Evolutionary conservation across 2,329 filamentous ascomycete genomes (phyloP), one percentile per base, ranked within the genome.

Genomic region (Sphaerostilbella broomeana): DNA sequence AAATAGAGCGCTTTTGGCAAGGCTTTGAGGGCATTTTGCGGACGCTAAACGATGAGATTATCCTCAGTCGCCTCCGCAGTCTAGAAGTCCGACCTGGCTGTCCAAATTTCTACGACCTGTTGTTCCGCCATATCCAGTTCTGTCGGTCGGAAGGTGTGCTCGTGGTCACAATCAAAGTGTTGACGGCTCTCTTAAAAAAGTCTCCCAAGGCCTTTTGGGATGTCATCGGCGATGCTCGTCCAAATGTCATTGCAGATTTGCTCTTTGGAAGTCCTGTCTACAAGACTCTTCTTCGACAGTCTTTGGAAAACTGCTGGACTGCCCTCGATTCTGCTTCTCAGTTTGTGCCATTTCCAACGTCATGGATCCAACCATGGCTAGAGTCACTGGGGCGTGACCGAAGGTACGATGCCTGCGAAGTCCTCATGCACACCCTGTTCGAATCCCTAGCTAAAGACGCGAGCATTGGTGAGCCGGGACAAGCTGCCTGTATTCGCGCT

Each of bases 171-270:
- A 70, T 94, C 31, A 77, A 79, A 40, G 79, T 81, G 2, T 74
- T 95, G 45, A 77, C 76, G 30, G 69, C 69, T 10, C 72, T 95
- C 12, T 68, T 95, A 37, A 75, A 81, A 47, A 88, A 85, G 51
- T 83, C 86, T 0, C 75, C 87, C 0, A 75, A 75, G 39, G 84
- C 85, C 30, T 92, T 95, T 51, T 95, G 90, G 90, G 83, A 87
- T 51, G 82, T 87, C 2, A 82, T 94, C 64, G 81, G 84, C 35
- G 77, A 86, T 20, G 86, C 90, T 35, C 83, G 85, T 1, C 83
- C 87, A 3, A 80, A 81, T 28, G 79, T 82, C 22, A 78, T 97
- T 33, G 78, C 87, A n/a, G 88, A 95, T 56, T 76, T 88, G 47
- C 76, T 95, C 29, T 86, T 92, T 51, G 77, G 75, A 43, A 88